phyloP scores from a whole-genome alignment of 805 yeast species.

The Novakomyces olei region DNA sequence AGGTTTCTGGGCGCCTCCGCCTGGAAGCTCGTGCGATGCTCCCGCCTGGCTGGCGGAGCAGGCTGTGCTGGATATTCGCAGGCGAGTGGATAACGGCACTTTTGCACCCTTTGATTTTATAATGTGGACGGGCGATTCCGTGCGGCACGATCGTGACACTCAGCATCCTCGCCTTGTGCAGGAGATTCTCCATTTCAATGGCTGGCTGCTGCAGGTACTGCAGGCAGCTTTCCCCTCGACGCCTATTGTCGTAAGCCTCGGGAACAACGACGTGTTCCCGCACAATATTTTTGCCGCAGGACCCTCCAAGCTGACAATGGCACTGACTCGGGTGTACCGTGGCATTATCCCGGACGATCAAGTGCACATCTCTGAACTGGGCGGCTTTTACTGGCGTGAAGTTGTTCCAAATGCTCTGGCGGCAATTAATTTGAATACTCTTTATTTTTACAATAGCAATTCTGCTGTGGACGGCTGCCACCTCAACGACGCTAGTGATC shows the following conservation, averaged over 20 bases:
- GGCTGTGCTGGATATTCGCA: too few relatives aligned
- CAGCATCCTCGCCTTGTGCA: constrained; percentile 47
- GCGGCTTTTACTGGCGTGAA: constrained; percentile 53
- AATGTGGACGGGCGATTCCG: constrained; percentile 80
- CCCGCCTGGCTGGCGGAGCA: too few relatives aligned
- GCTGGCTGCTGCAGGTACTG: constrained; percentile 14
- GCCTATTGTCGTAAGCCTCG: constrained; percentile 46
- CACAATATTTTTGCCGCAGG: constrained; percentile 72
- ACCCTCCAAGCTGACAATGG: constrained; percentile 71
- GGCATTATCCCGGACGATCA: constrained; percentile 56
- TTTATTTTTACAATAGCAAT: constrained; percentile 51
- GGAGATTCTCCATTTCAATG: constrained; percentile 44
- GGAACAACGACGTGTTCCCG: constrained; percentile 77
- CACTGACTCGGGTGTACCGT: constrained; percentile 51
- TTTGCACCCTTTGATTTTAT: constrained; percentile 39
- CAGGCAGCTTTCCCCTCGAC: constrained; percentile 11
- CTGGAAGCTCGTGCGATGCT: too few relatives aligned
- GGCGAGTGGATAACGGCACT: too few relatives aligned
- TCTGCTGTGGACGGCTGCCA: constrained; percentile 72
- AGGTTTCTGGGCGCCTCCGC: constrained; percentile 48
- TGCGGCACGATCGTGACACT: constrained; percentile 33
- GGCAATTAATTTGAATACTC: constrained; percentile 53
- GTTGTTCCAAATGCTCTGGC: constrained; percentile 65
- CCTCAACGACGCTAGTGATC: constrained; percentile 30
- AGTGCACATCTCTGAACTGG: constrained; percentile 48